phyloP scores from a whole-genome alignment of 495 filamentous ascomycete species.

The Aspergillus nidulans region DNA sequence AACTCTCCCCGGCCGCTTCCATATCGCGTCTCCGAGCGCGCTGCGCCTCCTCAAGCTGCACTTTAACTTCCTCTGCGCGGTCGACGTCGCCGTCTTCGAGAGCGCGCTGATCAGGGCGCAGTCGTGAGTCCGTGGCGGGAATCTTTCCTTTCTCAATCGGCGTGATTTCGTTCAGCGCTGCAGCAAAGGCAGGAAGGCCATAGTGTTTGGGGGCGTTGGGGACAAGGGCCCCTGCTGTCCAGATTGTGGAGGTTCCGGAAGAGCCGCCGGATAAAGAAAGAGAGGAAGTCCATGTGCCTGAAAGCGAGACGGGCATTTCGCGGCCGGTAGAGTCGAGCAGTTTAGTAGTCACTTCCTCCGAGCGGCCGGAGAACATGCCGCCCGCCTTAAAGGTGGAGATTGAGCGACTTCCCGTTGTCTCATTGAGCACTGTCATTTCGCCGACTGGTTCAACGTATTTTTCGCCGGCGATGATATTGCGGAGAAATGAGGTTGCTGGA shows the following conservation, averaged over 20 bases:
- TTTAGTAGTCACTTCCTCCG: constrained; percentile 80
- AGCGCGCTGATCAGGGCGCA: constrained; percentile 90
- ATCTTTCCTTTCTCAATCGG: constrained; percentile 65
- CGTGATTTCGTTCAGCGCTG: constrained; percentile 83
- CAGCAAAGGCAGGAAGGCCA: constrained; percentile 83
- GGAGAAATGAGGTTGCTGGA: constrained; percentile 79
- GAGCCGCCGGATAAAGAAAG: constrained; percentile 59
- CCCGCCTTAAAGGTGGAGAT: constrained; percentile 83
- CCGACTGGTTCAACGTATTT: constrained; percentile 97
- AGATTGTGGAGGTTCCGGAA: constrained; percentile 58
- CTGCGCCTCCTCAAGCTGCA: constrained; percentile 79
- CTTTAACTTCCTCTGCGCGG: constrained; percentile 77
- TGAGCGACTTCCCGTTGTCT: constrained; percentile 73
- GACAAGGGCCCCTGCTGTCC: constrained; percentile 72
- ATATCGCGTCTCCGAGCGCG: constrained; percentile 66
- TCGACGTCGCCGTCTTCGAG: constrained; percentile 80
- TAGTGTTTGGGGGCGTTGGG: constrained; percentile 72
- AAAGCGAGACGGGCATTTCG: constrained; percentile 56
- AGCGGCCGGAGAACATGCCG: constrained; percentile 93
- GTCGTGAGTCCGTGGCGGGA: constrained; percentile 73
- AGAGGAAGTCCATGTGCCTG: constrained; percentile 78
- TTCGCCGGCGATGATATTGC: constrained; percentile 96
- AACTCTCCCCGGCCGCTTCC: constrained; percentile 66
- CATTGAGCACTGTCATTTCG: constrained; percentile 75
- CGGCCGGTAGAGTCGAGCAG: constrained; percentile 60